Conservation (phyloP, 306 rosid species). For the Phaseolus lunatus region DNA sequence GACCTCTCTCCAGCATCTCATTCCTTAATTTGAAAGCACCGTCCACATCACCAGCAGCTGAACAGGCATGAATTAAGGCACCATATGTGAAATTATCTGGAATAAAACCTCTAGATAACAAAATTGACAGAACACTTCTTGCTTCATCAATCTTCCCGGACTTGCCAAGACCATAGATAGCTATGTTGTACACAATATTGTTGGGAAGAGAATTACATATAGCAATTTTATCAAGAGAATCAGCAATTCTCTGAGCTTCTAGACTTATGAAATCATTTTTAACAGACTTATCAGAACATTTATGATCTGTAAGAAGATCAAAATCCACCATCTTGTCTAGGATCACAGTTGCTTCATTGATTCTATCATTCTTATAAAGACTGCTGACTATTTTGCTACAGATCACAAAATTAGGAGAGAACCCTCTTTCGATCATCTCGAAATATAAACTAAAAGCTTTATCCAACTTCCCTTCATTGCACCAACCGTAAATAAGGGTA, state of each 20-base stretch:
- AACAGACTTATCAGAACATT: conserved; percentile 42
- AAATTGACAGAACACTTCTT: conserved; percentile 60
- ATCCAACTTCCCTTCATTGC: conserved; percentile 71
- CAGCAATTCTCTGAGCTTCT: conserved; percentile 64
- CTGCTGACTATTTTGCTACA: conserved; percentile 80
- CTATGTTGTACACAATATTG: conserved; percentile 68
- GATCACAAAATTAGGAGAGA: conserved; percentile 61
- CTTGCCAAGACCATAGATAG: conserved; percentile 80
- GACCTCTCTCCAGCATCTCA: conserved; percentile 72
- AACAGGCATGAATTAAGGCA: conserved; percentile 75
- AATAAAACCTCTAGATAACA: conserved; percentile 65
- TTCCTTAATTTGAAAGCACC: conserved; percentile 81
- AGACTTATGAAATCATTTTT: conserved; percentile 41
- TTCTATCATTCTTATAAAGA: conserved; percentile 67
- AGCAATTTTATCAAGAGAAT: conserved; percentile 58
- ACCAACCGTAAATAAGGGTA: conserved; percentile 86
- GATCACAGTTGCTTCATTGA: conserved; percentile 72
- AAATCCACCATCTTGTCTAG: conserved; percentile 71
- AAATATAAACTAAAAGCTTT: conserved; percentile 70
- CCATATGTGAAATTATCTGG: conserved; percentile 87
- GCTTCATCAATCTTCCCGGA: conserved; percentile 73
- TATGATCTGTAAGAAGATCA: conserved; percentile 52
- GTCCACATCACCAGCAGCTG: conserved; percentile 66
- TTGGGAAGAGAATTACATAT: conserved; percentile 55
- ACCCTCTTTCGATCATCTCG: conserved; percentile 76